These are phyloP conservation scores for Cystofilobasidium bisporidii DNA, from an alignment of 768 basidiomycete genomes.

Conservation along the genomic window DNA sequence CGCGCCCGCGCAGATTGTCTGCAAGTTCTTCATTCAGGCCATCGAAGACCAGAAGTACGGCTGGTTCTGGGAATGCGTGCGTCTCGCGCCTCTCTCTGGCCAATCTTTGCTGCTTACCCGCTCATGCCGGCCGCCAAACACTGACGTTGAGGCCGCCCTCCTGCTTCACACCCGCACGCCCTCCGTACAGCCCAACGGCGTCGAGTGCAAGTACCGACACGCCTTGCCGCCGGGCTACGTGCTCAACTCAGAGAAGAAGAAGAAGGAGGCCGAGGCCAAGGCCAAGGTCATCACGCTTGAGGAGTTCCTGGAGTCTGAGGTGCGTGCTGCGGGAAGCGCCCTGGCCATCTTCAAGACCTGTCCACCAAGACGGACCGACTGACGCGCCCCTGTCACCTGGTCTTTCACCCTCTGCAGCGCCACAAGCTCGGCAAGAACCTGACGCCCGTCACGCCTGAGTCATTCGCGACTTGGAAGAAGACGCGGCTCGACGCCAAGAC, in stretches of 20 bases:
- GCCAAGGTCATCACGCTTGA: conserved; percentile 81
- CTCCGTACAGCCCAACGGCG: conserved; percentile 40
- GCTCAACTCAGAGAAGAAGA: conserved; percentile 83
- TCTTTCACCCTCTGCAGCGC: conserved; percentile 47
- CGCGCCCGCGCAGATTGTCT: conserved; percentile 64
- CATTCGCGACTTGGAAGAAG: conserved; percentile 90
- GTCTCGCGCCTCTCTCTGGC: too few species aligned
- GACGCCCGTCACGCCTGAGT: conserved; percentile 85
- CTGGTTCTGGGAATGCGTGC: conserved; percentile 44
- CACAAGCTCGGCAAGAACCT: conserved; percentile 85
- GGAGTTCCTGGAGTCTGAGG: conserved; percentile 96
- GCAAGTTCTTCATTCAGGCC: conserved; percentile 93
- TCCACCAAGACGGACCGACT: too few species aligned
- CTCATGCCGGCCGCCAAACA: not conserved
- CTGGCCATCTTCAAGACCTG: not conserved
- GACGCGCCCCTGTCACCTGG: not conserved
- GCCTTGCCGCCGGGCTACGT: conserved; percentile 94
- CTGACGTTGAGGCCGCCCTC: too few species aligned
- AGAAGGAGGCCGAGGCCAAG: conserved; percentile 76
- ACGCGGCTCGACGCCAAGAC: conserved; percentile 89
- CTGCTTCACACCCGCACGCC: too few species aligned
- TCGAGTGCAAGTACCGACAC: conserved; percentile 84
- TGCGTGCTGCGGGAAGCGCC: conserved; percentile 38
- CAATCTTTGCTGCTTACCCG: not conserved
- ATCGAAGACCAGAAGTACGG: conserved; percentile 77